Conservation (phyloP, 2,329 filamentous ascomycete species). For the Calonectria leucothoes region DNA sequence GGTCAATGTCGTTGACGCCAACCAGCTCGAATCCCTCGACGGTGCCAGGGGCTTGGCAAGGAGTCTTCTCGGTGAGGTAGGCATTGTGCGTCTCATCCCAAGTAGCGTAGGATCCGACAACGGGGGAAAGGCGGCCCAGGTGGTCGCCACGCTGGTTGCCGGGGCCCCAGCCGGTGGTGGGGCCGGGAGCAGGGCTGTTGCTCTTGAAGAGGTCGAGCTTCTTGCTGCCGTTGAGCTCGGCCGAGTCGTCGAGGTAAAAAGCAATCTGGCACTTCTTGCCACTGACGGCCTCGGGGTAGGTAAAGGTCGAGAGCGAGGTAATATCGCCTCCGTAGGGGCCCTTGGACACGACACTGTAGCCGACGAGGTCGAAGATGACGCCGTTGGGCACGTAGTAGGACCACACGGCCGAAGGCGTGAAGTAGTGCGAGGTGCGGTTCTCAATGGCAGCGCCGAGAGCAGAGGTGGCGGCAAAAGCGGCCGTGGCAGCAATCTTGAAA, state of each 20-base stretch:
- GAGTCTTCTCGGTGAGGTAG: slow-evolving; percentile 30
- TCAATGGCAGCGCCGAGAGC: slow-evolving; percentile 37
- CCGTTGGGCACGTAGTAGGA: slow-evolving; percentile 38
- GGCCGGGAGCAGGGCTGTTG: slow-evolving; percentile 33
- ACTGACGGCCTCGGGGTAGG: slow-evolving; percentile 33
- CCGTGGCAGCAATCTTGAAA: slow-evolving; percentile 31
- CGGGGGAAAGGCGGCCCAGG: slow-evolving; percentile 26
- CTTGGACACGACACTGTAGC: slow-evolving; percentile 31
- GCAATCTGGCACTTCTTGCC: slow-evolving; percentile 42
- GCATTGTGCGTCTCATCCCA: slow-evolving; percentile 30
- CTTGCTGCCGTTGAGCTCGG: slow-evolving; percentile 34
- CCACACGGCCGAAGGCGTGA: slow-evolving; percentile 35
- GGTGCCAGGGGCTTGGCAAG: slow-evolving; percentile 30
- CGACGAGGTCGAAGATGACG: slow-evolving; percentile 29
- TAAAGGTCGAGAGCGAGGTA: slow-evolving; percentile 44
- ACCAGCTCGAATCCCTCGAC: slow-evolving; percentile 34
- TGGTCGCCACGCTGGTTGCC: slow-evolving; percentile 43
- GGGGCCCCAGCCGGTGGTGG: slow-evolving; percentile 33
- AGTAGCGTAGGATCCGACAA: slow-evolving; percentile 5
- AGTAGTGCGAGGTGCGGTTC: not conserved
- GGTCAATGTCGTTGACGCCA: slow-evolving; percentile 32
- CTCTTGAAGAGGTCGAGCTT: slow-evolving; percentile 45
- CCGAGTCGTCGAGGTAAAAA: slow-evolving; percentile 37
- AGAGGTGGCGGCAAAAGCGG: slow-evolving; percentile 31
- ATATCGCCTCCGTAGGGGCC: slow-evolving; percentile 37